Evolutionary conservation across 1,139 yeast species (phyloP), one percentile per base, ranked within the genome.

Genomic region (Hansenula lynferdii): DNA sequence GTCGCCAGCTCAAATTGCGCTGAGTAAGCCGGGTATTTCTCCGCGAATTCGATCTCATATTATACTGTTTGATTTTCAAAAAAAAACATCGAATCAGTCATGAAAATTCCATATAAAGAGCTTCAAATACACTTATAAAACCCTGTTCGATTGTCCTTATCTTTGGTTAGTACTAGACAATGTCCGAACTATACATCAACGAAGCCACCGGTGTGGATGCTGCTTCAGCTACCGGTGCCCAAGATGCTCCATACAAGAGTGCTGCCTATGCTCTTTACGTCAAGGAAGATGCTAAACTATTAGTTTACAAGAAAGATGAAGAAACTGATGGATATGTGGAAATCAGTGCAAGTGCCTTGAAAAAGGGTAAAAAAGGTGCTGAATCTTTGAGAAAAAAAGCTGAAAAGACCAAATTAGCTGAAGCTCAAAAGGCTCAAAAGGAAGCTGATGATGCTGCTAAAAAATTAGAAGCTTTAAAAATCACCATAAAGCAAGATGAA

Each of bases 321-420:
- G 89, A 77, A 44, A 73, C 69, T 42, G 74, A 71, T 44, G 80
- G 63, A 28, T 94, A 77, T 61, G 75, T 69, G 49, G 92, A 84
- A 54, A 89, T 94, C 55, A 72, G 92, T n/a, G 89, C 96, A 5
- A 80, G 95, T 37, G 97, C 96, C 6, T 69, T 90, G 58, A 94
- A 94, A 69, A 92, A 92, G 67, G 97, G 98, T 54, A 86, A 86
- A 65, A 94, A 94, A 64, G 97, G 96, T 42, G 92, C 85, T 45
- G 97, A 90, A 31, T 92, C 95, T 7, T 69, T 92, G 50, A 86
- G 77, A 65, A 92, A 90, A 69, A 94, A 90, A 66, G 82, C 78
- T 37, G 94, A 85, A 54, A 90, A 90, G 69, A 85, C 83, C 46
- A 76, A 76, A 53, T 73, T 79, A 56, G 70, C 69, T 38, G 85